Base-by-base conservation (phyloP, 371 early-diverging fungal species). In the Rozella allomycis region DNA sequence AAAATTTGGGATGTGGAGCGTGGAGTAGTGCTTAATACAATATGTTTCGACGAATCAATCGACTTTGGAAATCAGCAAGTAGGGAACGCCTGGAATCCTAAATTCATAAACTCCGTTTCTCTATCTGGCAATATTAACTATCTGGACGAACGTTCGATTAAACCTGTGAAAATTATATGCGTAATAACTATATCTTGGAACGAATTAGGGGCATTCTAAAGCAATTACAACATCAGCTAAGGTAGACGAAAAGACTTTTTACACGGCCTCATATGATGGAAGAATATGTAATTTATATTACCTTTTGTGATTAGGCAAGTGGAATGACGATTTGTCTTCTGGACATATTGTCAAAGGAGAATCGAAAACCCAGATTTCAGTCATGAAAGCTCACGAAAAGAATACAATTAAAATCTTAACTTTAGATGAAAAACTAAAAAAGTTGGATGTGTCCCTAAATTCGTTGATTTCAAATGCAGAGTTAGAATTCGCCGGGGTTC, bases 261-360 rank as follows among this genome's bases (percentile, higher is more conserved):
- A 60, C 48, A 77, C 81, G 7, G 90, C 78, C 18, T 74, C 76
- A 36, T 88, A 85, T 47, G 94, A 93, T 41, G 94, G 94, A 9
- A 64, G 72, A 17, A 67, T 86, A 13, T 73, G 46, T 49, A 28
- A 34, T 29, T 50, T 45, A 34, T 17, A 25, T 21, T 28, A 22
- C 3, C 3, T n/a, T n/a, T 23, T 7, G 8, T 23, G n/a, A 23
- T 2, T 28, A 12, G 51, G 55, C 19, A 31, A 55, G 4, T 79
- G 77, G 77, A 54, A 58, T 20, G 50, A 61, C 26, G 47, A 51
- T 1, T 16, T 34, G 10, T 54, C 51, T 1, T 39, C 41, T 2
- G 43, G 49, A 1, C 33, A 47, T 3, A 52, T 58, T 11, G 29
- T 20, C 34, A 3, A n/a, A 17, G 40, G 52, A 32, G 23, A 20